Base-by-base conservation (phyloP, 768 basidiomycete species). In the Kwoniella sp. region DNA sequence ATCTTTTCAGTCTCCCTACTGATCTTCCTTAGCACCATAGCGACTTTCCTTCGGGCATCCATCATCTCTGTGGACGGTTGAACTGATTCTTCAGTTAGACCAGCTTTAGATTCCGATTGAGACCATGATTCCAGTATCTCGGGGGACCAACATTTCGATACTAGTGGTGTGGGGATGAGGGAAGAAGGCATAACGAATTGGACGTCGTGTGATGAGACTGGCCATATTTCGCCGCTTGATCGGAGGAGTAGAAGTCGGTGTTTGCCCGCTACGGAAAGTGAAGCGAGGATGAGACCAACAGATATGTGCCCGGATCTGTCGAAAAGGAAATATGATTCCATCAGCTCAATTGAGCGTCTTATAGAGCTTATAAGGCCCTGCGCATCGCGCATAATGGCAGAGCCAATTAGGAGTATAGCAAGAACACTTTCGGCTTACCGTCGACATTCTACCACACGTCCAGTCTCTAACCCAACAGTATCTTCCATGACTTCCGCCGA, bases 11-110 rank as follows among this genome's bases (percentile, higher is more conserved):
- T 75, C 0, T 79, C 77, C 40, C 81, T 82, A 58, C 85, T 83
- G 24, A 90, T 73, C 4, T 82, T 78, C 21, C 87, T 85, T 22
- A 92, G 70, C n/a, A 80, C 82, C 69, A 83, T 85, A 25, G 90
- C 82, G 21, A 88, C 83, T 57, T 86, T 83, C 2, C 90, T 83
- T 1, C 92, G 84, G 2, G 91, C 90, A 26, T 81, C 79, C 52
- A 84, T 77, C 63, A 88, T 72, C 19, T 61, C 64, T 25, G 46
- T n/a, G 2, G 56, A 46, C 15, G 63, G 63, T 44, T 54, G 64
- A 22, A 58, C 27, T 6, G 36, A 50, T 24, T 55, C 40, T 37
- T 64, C 62, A 12, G 53, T 26, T 36, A 64, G 29, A 15, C 62
- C 62, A 27, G 62, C 56, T 27, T 52, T 64, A 2, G 56, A 57